A percentile compares a stretch with the other conserved stretches of the same genome.
Evolutionary conservation across 768 basidiomycete species (phyloP).

Genomic region (Leccinum incarnatum): DNA sequence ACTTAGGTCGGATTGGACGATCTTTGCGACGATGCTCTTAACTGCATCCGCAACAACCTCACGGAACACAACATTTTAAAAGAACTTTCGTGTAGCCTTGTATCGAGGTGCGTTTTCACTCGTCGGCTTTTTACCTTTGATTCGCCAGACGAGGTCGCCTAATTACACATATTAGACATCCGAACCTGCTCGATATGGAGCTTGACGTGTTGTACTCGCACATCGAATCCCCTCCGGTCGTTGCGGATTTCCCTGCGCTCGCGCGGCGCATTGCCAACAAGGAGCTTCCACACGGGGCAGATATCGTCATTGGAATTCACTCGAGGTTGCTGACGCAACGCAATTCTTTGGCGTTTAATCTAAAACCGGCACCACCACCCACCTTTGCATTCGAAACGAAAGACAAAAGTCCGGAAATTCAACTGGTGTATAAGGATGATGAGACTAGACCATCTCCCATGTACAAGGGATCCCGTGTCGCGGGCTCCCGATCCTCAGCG

Average conservation of each 20-base stretch:
- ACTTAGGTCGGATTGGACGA: constrained; percentile 21
- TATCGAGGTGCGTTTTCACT: constrained; percentile 11
- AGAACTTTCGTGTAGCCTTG: constrained; percentile 21
- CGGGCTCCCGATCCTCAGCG: too few relatives aligned
- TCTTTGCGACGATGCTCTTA: constrained; percentile 17
- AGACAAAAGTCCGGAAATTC: too few relatives aligned
- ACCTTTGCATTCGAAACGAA: too few relatives aligned
- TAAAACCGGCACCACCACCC: not conserved
- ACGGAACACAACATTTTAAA: constrained; percentile 23
- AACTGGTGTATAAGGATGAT: too few relatives aligned
- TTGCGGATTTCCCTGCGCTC: constrained; percentile 12
- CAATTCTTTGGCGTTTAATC: not conserved
- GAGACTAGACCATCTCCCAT: too few relatives aligned
- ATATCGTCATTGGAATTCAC: not conserved
- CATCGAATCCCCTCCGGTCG: constrained; percentile 17
- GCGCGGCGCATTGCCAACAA: constrained; percentile 14
- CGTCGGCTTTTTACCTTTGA: not conserved
- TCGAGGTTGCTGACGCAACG: not conserved
- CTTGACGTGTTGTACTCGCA: constrained; percentile 19
- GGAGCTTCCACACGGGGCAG: constrained; percentile 9
- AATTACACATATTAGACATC: constrained; percentile 5
- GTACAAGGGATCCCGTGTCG: too few relatives aligned
- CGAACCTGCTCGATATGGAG: constrained; percentile 18
- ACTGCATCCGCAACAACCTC: constrained; percentile 15
- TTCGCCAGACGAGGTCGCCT: not conserved